phyloP scores from a whole-genome alignment of 495 filamentous ascomycete species.

The Cladorrhinum samala region DNA sequence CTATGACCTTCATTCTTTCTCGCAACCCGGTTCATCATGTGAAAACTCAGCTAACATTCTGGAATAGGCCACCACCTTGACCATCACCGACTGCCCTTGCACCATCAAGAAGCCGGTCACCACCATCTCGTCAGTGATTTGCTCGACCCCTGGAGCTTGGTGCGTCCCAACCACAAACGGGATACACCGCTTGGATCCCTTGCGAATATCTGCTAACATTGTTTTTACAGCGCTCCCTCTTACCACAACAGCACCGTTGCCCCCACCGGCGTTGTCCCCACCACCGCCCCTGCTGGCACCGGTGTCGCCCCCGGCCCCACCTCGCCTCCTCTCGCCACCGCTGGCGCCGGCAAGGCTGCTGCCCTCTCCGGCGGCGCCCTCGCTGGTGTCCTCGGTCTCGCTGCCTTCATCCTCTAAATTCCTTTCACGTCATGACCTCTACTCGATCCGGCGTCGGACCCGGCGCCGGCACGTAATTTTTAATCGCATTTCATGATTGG shows the following conservation, averaged over 20 bases:
- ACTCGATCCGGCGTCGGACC: not conserved
- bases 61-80: slow-evolving; percentile 62
- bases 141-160: slow-evolving; percentile 61
- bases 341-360: slow-evolving; percentile 59
- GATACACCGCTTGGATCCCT: not conserved
- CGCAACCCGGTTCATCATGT: not conserved
- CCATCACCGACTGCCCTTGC: slow-evolving; percentile 73
- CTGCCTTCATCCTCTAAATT: slow-evolving; percentile 70
- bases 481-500: slow-evolving; percentile 5
- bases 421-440: slow-evolving; percentile 1
- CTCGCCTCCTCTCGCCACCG: slow-evolving; percentile 40
- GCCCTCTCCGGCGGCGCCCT: slow-evolving; percentile 65
- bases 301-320: slow-evolving; percentile 25
- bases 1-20: no score
- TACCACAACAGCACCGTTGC: slow-evolving; percentile 28
- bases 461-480: not conserved
- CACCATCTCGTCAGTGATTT: slow-evolving; percentile 56
- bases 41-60: slow-evolving; percentile 1
- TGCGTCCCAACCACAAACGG: slow-evolving; percentile 29
- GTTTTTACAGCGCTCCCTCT: slow-evolving; percentile 10
- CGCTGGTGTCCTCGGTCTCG: slow-evolving; percentile 67
- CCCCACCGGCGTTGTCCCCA: slow-evolving; percentile 20
- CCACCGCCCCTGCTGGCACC: slow-evolving; percentile 21
- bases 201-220: slow-evolving; percentile 1
- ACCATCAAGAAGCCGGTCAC: slow-evolving; percentile 67